Evolutionary conservation across 1,139 yeast species (phyloP), one percentile per base, ranked within the genome.

Genomic region (Candida neerlandica): DNA sequence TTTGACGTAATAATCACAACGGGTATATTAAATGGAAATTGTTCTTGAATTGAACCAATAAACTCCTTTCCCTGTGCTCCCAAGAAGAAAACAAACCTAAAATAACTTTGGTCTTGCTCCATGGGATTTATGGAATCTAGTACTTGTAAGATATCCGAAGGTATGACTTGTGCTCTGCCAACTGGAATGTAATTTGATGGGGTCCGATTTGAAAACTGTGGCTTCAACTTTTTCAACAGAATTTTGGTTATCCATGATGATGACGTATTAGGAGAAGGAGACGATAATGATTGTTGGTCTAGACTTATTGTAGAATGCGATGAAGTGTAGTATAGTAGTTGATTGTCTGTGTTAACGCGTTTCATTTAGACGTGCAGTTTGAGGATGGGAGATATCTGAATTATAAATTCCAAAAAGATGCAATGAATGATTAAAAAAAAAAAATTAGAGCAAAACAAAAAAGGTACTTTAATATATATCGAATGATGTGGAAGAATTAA

Each of bases 21-120:
- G 52, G 55, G 49, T 51, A 62, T 44, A 54, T 49, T 39, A 30
- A 44, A 49, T 44, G 54, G 61, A 43, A 53, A 50, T 39, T 46
- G 42, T 1, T 41, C 27, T 42, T 44, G 44, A 10, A 51, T 50
- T 7, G 40, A 26, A 2, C 46, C 47, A 15, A 67, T 58, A 49
- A 50, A 64, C 41, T 67, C 69, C 43, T 68, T 67, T 4, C 72
- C 72, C 43, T 63, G 63, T 2, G 66, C 67, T 18, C 68, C 71
- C 30, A 67, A 51, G 46, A 68, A 67, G 41, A 67, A 51, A n/a
- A 66, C 37, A 21, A 65, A 56, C 34, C 55, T 54, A 14, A 56
- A 46, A 30, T 48, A 23, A 26, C 40, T 19, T 6, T 16, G n/a
- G 18, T 48, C 51, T 16, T 38, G 45, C 33, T 44, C 45, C 46